Evolutionary conservation across 2,329 filamentous ascomycete species (phyloP).

Genomic region (Penicillium sp.): DNA sequence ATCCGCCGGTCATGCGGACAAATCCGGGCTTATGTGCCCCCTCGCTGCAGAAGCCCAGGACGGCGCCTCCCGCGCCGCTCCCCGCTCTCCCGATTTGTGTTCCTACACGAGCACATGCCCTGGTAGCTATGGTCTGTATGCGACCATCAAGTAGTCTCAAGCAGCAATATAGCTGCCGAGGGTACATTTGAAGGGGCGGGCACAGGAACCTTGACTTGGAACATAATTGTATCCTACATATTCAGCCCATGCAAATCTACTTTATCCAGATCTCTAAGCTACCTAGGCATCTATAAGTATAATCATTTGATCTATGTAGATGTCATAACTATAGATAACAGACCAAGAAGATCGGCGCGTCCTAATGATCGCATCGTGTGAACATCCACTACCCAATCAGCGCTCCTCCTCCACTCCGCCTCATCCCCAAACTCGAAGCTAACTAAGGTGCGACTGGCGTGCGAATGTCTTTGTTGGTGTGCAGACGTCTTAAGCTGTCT

Average conservation of each 20-base stretch:
- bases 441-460: neutral
- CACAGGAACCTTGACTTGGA: neutral
- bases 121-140: neutral
- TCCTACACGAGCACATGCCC: neutral
- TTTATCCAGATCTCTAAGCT: too few relatives aligned
- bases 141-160: neutral
- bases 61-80: constrained; percentile 11
- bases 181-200: neutral
- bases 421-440: constrained; percentile 2
- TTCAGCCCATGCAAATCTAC: too few relatives aligned
- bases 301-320: too few relatives aligned
- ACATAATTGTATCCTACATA: too few relatives aligned
- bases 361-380: constrained; percentile 18
- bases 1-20: constrained; percentile 1
- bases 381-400: constrained; percentile 14
- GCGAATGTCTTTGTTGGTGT: constrained; percentile 35
- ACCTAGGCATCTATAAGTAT: too few relatives aligned
- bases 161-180: neutral
- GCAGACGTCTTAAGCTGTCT: constrained; percentile 19
- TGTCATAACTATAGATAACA: neutral
- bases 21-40: neutral
- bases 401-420: constrained; percentile 14
- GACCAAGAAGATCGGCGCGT: constrained; percentile 6
- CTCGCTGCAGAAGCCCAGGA: neutral
- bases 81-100: neutral